Conservation (phyloP, 2,329 filamentous ascomycete genomes). For the Colletotrichum lupini region DNA sequence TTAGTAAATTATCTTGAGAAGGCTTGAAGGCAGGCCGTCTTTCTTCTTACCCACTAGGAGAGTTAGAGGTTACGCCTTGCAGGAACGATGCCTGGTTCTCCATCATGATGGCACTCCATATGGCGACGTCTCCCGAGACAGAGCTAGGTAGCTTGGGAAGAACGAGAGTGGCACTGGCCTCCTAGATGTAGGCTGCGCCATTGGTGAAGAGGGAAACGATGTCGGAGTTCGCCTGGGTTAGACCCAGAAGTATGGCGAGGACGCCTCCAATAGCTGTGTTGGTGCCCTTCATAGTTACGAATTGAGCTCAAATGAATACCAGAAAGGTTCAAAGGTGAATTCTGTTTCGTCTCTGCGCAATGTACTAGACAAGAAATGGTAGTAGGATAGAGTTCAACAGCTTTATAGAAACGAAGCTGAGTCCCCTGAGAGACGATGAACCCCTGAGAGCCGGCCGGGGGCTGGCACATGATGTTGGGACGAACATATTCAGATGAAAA, state of each 20-base stretch:
- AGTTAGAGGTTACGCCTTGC: constrained; percentile 20
- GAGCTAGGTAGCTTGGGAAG: constrained; percentile 10
- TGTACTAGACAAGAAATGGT: not conserved
- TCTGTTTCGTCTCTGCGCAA: not conserved
- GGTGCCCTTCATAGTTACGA: not conserved
- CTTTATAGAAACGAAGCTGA: not conserved
- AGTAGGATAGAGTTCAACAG: not conserved
- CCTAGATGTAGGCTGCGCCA: constrained; percentile 11
- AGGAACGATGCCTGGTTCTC: constrained; percentile 13
- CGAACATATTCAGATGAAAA: not conserved
- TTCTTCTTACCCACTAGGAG: constrained; percentile 13
- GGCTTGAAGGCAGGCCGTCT: accelerated
- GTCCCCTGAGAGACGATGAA: not conserved
- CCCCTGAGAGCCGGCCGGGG: not conserved
- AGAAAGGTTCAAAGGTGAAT: not conserved
- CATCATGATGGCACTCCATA: constrained; percentile 28
- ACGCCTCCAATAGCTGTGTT: not conserved
- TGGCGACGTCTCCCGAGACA: constrained; percentile 11
- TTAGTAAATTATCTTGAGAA: not conserved
- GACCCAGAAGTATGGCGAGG: constrained; percentile 49
- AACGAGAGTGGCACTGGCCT: constrained; percentile 10
- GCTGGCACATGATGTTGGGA: not conserved
- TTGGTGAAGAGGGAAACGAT: constrained; percentile 8
- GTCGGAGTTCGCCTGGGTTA: not conserved
- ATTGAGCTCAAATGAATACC: not conserved